Conservation (phyloP, 2,329 filamentous ascomycete species). For the Cytospora leucostoma region DNA sequence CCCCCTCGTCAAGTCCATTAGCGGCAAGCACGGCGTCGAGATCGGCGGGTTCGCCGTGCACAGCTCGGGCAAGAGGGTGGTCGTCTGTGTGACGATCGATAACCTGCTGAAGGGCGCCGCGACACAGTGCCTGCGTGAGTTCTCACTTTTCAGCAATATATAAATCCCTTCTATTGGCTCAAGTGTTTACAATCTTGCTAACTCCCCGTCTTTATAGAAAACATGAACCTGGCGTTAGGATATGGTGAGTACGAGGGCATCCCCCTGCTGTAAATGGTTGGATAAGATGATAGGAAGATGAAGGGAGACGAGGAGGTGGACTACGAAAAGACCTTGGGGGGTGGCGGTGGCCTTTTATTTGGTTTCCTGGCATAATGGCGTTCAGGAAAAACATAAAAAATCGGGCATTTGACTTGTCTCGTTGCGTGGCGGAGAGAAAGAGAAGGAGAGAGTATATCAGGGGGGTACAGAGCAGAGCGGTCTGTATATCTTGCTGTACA, state of each 20-base stretch:
- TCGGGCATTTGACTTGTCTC: not conserved
- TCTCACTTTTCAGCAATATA: too few relatives aligned
- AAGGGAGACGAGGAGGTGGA: not conserved
- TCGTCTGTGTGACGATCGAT: conserved; percentile 93
- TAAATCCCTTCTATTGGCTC: too few relatives aligned
- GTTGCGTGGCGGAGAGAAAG: not conserved
- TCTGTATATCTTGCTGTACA: conserved; percentile 17
- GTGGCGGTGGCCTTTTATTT: not conserved
- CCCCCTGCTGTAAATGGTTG: conserved; percentile 46
- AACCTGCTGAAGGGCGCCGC: conserved; percentile 92
- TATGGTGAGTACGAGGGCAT: conserved; percentile 90
- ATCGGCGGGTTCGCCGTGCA: conserved; percentile 96
- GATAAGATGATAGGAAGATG: not conserved
- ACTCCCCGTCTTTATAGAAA: conserved; percentile 55
- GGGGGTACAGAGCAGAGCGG: conserved; percentile 9
- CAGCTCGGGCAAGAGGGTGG: conserved; percentile 83
- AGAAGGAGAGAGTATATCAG: not conserved
- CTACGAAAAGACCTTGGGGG: not conserved
- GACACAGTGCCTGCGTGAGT: conserved; percentile 88
- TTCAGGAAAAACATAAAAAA: not conserved
- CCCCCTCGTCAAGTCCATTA: conserved; percentile 82
- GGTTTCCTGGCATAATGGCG: not conserved
- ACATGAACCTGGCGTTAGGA: conserved; percentile 90
- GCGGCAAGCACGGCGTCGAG: conserved; percentile 83
- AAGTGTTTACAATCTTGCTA: too few relatives aligned